Evolutionary conservation across 2,329 filamentous ascomycete species (phyloP).

Genomic region (Akanthomyces lecanii): DNA sequence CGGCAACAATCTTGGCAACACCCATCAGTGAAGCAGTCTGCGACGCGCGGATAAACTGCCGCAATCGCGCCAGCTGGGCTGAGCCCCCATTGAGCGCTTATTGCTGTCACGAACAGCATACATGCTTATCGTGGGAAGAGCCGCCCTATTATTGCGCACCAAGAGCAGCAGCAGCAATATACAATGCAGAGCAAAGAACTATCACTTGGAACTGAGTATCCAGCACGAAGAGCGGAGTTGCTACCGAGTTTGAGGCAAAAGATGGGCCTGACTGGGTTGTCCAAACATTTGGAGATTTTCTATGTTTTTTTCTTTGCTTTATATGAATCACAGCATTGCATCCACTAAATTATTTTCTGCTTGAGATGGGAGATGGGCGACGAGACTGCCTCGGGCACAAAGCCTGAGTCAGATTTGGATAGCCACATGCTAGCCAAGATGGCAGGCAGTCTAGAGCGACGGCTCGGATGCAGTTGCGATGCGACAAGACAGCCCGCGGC

Average conservation of each 20-base stretch:
- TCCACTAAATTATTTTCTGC: constrained; percentile 8
- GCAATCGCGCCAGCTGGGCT: constrained; percentile 59
- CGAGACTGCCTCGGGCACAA: neutral
- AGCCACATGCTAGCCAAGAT: constrained; percentile 8
- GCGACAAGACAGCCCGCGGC: neutral
- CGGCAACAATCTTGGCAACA: neutral
- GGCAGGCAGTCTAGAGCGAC: neutral
- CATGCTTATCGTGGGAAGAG: constrained; percentile 9
- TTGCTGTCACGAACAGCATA: constrained; percentile 5
- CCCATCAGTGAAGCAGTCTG: constrained; percentile 42
- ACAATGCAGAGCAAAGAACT: constrained; percentile 2
- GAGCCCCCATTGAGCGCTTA: constrained; percentile 60
- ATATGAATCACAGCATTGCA: constrained; percentile 14
- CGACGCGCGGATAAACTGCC: constrained; percentile 57
- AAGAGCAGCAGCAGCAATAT: constrained; percentile 2
- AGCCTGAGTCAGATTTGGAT: constrained; percentile 11
- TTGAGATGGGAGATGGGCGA: constrained; percentile 6
- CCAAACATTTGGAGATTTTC: neutral
- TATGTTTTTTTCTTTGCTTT: constrained; percentile 9
- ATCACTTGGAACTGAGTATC: constrained; percentile 9
- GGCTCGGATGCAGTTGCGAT: neutral
- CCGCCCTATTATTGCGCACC: neutral
- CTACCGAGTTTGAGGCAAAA: constrained; percentile 1
- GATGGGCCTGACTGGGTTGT: constrained; percentile 1
- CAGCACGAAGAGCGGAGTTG: constrained; percentile 6